These are phyloP conservation scores for Boletus eberwhitei DNA, from an alignment of 768 basidiomycete species.

Conservation along the genomic window DNA sequence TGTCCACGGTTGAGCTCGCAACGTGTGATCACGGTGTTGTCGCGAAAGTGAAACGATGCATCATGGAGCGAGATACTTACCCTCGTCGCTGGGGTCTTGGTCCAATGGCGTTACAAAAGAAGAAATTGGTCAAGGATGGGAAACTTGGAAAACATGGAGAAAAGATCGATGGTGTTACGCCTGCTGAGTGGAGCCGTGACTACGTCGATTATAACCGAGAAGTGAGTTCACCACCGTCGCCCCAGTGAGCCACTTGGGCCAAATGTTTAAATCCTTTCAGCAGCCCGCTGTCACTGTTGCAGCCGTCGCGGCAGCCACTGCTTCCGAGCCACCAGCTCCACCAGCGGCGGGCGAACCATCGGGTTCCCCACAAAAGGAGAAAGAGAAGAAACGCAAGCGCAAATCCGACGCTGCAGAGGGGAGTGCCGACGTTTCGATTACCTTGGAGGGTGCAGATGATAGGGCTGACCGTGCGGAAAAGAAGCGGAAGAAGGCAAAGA, in stretches of 20 bases:
- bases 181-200: slow-evolving; percentile 85
- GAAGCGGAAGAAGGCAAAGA: slow-evolving; percentile 62
- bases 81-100: slow-evolving; percentile 98
- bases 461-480: slow-evolving; percentile 54
- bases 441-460: slow-evolving; percentile 34
- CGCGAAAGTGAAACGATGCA: slow-evolving; percentile 98
- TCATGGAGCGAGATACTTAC: slow-evolving; percentile 99
- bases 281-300: slow-evolving; percentile 39
- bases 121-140: slow-evolving; percentile 97
- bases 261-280: slow-evolving; percentile 23
- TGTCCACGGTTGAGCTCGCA: slow-evolving; percentile 97
- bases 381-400: slow-evolving; percentile 85
- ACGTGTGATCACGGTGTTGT: slow-evolving; percentile 99
- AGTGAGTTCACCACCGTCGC: slow-evolving; percentile 29
- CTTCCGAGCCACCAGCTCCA: slow-evolving; percentile 27
- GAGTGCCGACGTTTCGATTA: slow-evolving; percentile 43
- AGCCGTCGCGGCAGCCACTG: slow-evolving; percentile 18
- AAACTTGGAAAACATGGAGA: slow-evolving; percentile 95
- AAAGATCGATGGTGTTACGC: slow-evolving; percentile 82
- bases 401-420: slow-evolving; percentile 56
- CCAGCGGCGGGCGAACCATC: slow-evolving; percentile 32
- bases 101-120: slow-evolving; percentile 96
- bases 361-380: slow-evolving; percentile 42
- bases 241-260: not conserved
- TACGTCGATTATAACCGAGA: slow-evolving; percentile 92